Evolutionary conservation across 2,329 filamentous ascomycete species (phyloP), one percentile per base, ranked within the genome.

Genomic region (Fusarium pseudonygamai): DNA sequence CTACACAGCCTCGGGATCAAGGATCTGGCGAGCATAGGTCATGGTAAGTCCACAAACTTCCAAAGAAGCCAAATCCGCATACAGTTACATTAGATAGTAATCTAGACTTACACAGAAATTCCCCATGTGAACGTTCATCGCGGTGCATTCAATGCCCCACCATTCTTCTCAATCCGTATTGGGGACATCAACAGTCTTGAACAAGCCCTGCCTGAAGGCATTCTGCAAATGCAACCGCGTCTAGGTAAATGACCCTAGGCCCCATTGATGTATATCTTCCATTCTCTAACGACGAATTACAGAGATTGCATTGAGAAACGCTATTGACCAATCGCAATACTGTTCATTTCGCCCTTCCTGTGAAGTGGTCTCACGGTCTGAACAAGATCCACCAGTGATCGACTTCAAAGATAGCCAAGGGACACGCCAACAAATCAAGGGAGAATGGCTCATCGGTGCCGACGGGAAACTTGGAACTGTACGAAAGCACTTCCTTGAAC

Each of bases 121-220:
- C 53, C 53, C 16, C 28, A 57, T 34, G 13, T 57, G 4, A 45
- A 57, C 5, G 13, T 57, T 4, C 53, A 57, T 45, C 28, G 6
- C 3, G 6, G 18, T 5, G 10, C 39, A 1, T 57, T 57, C 7
- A 45, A 32, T 12, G 7, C 18, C 4, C 11, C 13, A 0, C 28
- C 53, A 13, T 15, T 57, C n/a, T 34, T 46, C 28, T 45, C 53
- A 6, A 9, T 57, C 4, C 6, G 13, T 2, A 6, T 57, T 3
- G 22, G 12, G 6, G 39, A 9, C n/a, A 34, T 15, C 7, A 57
- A 57, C 3, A 57, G 37, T 8, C 39, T 57, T 22, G n/a, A 57
- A 10, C 53, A 57, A 22, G 28, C 28, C 1, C 13, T 57, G 1
- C 26, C 37, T 4, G 53, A 57, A 34, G 53, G 53, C 9, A 22